phyloP scores from a whole-genome alignment of 352 stramenopile species.

The Thraustochytrium striatum region DNA sequence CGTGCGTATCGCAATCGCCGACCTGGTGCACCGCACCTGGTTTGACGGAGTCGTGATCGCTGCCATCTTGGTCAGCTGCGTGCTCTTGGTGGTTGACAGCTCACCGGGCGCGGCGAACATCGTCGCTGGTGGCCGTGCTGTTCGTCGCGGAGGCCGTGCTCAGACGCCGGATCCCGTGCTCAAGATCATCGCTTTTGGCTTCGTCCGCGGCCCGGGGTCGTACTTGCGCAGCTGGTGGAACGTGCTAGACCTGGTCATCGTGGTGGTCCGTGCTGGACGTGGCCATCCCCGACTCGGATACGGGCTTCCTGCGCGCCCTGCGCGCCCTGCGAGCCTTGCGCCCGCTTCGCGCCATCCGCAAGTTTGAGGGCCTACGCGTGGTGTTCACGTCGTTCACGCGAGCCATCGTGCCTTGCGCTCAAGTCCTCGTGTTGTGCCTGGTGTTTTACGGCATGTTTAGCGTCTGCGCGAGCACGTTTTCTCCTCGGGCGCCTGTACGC shows the following conservation, averaged over 20 bases:
- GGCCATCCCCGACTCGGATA: neutral
- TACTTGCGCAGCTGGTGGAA: constrained; percentile 80
- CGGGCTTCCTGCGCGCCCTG: constrained; percentile 32
- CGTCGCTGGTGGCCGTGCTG: constrained; percentile 64
- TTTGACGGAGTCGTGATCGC: constrained; percentile 50
- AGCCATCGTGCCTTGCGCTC: constrained; percentile 33
- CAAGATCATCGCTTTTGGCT: constrained; percentile 68
- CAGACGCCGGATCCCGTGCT: constrained; percentile 67
- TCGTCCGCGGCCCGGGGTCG: constrained; percentile 42
- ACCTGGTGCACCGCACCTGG: constrained; percentile 5
- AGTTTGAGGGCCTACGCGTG: constrained; percentile 49
- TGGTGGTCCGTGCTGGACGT: constrained; percentile 55
- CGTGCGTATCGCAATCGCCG: neutral
- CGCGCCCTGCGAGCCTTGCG: constrained; percentile 48
- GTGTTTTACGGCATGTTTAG: constrained; percentile 35
- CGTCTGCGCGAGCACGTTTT: constrained; percentile 33
- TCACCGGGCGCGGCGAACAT: constrained; percentile 61
- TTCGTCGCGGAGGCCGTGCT: constrained; percentile 72
- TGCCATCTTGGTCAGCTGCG: constrained; percentile 70
- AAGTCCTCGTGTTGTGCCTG: constrained; percentile 35
- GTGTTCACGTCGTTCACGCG: constrained; percentile 46
- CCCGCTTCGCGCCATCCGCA: constrained; percentile 36
- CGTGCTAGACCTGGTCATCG: constrained; percentile 76
- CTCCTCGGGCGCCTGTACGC: constrained; percentile 12
- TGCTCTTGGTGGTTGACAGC: constrained; percentile 65